A percentile compares a stretch with the other conserved stretches of the same genome.
Conservation (phyloP, 2,329 filamentous ascomycete species). For the Xylaria sp. region DNA sequence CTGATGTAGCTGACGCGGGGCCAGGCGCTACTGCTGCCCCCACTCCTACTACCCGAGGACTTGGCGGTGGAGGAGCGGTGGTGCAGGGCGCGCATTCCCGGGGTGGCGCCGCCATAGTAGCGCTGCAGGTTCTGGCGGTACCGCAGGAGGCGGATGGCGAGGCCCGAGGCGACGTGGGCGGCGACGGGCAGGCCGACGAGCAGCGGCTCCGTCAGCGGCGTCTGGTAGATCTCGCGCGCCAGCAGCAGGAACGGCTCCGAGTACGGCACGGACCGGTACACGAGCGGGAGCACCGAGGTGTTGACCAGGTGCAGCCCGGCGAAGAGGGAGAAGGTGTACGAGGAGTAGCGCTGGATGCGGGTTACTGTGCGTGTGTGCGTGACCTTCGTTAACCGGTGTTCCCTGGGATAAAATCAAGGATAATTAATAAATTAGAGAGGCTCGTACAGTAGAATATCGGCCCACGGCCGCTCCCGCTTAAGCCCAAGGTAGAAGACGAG, state of each 20-base stretch:
- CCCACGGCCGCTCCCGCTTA: conserved; percentile 66
- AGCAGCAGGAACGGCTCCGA: conserved; percentile 88
- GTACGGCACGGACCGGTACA: conserved; percentile 70
- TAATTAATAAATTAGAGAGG: not conserved
- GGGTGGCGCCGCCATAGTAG: conserved; percentile 74
- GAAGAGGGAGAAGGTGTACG: conserved; percentile 81
- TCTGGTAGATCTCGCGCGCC: conserved; percentile 90
- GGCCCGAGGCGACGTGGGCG: conserved; percentile 75
- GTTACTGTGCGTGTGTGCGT: conserved; percentile 53
- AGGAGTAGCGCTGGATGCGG: conserved; percentile 84
- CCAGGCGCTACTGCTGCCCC: conserved; percentile 63
- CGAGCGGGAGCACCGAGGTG: conserved; percentile 77
- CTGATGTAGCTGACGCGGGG: conserved; percentile 72
- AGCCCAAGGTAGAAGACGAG: conserved; percentile 51
- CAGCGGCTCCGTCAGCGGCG: conserved; percentile 75
- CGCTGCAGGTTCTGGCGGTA: conserved; percentile 70
- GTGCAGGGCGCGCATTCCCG: conserved; percentile 49
- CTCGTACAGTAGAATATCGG: conserved; percentile 75
- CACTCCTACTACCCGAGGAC: too few relatives aligned
- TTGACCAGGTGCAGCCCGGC: conserved; percentile 77
- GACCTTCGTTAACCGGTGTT: too few relatives aligned
- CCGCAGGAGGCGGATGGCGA: conserved; percentile 76
- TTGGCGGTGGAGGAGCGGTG: conserved; percentile 38
- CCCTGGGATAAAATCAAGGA: conserved; percentile 18
- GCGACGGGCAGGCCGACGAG: conserved; percentile 75